phyloP scores from a whole-genome alignment of 345 rosid species.

The Stellera chamaejasme region DNA sequence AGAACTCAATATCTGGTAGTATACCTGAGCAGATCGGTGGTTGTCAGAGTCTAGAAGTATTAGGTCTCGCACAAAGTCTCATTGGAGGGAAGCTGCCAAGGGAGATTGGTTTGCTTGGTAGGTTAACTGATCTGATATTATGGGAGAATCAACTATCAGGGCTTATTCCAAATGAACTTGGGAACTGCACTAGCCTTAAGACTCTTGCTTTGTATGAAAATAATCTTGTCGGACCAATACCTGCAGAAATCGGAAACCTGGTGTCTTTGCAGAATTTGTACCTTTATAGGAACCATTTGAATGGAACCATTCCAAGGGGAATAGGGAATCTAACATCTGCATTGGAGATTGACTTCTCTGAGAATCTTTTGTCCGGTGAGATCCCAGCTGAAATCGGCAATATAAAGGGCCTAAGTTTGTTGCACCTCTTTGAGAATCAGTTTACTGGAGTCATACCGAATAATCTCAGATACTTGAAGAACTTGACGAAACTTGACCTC shows the following conservation, averaged over 20 bases:
- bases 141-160: conserved; percentile 71
- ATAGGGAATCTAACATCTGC: conserved; percentile 46
- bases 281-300: conserved; percentile 59
- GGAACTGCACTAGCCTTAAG: conserved; percentile 49
- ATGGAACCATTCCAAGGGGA: conserved; percentile 63
- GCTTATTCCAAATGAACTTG: conserved; percentile 50
- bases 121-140: conserved; percentile 52
- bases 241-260: conserved; percentile 53
- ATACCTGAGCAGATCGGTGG: conserved; percentile 65
- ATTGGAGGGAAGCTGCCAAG: conserved; percentile 63
- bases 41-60: conserved; percentile 54
- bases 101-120: conserved; percentile 46
- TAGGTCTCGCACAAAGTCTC: conserved; percentile 74
- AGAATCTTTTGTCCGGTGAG: conserved; percentile 51
- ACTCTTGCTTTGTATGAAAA: conserved; percentile 73
- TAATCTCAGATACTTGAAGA: conserved; percentile 49
- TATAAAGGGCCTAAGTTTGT: conserved; percentile 41
- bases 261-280: conserved; percentile 43
- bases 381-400: conserved; percentile 55
- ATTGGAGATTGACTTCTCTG: conserved; percentile 73
- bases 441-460: conserved; percentile 55
- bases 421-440: conserved; percentile 68
- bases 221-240: conserved; percentile 47
- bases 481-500: conserved; percentile 60
- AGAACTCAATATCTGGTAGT: conserved; percentile 54